These are phyloP conservation scores for Pichia insulana DNA, from an alignment of 805 yeast species.

Conservation along the genomic window DNA sequence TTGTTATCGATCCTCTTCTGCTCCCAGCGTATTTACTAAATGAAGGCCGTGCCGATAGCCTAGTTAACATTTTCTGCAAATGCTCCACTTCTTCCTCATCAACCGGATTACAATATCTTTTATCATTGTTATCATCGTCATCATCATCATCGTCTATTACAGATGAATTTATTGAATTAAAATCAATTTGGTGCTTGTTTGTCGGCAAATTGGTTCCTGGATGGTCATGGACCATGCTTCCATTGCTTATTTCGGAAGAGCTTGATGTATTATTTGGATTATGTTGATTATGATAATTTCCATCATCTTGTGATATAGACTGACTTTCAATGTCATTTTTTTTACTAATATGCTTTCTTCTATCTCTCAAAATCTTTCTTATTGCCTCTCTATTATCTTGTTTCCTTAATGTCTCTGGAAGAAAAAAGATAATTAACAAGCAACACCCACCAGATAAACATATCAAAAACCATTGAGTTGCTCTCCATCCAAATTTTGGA, in stretches of 20 bases:
- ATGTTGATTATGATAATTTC: not conserved
- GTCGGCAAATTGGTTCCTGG: no score
- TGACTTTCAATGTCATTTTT: constrained; percentile 10
- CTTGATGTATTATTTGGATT: no score
- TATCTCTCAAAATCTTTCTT: constrained; percentile 35
- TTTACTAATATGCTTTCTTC: constrained; percentile 18
- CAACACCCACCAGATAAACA: constrained; percentile 51
- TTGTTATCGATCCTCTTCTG: not conserved
- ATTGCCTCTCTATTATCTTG: constrained; percentile 53
- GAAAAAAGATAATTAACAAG: constrained; percentile 39
- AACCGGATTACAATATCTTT: not conserved
- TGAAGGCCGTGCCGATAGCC: constrained; percentile 25
- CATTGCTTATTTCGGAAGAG: no score
- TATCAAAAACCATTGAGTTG: constrained; percentile 79
- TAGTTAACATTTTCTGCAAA: constrained; percentile 29
- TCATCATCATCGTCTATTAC: constrained; percentile 3
- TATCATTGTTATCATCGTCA: not conserved
- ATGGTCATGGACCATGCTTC: no score
- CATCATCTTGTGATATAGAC: not conserved
- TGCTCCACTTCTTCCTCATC: constrained; percentile 17
- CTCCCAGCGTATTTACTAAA: not conserved
- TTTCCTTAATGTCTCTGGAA: constrained; percentile 75
- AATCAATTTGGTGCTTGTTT: no score
- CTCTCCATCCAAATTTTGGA: constrained; percentile 74
- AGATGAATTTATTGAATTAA: constrained; percentile 2